Evolutionary conservation across 1,139 yeast species (phyloP).

Genomic region (Magnusiomyces clavatus): DNA sequence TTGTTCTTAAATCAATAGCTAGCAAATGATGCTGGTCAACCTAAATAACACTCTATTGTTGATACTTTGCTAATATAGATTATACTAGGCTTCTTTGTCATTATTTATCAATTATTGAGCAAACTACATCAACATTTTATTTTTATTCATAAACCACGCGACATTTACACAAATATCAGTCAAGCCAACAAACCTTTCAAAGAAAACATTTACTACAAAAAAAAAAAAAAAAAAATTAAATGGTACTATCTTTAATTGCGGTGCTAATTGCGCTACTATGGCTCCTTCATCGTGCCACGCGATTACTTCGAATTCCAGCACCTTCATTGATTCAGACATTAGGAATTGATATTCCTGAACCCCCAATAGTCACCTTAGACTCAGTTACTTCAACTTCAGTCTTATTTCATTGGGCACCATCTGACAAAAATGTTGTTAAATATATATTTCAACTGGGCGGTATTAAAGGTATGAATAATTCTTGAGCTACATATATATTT

Average conservation of each 20-base stretch:
- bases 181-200: no score
- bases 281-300: conserved; percentile 42
- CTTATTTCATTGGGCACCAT: conserved; percentile 50
- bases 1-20: no score
- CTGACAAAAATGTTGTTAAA: conserved; percentile 33
- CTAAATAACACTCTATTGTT: no score
- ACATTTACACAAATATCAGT: no score
- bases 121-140: no score
- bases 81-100: no score
- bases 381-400: conserved; percentile 43
- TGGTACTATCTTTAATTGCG: conserved; percentile 16
- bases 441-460: conserved; percentile 45
- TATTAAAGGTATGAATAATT: conserved; percentile 27
- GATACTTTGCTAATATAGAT: no score
- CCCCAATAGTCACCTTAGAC: conserved; percentile 51
- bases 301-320: conserved; percentile 42
- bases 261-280: conserved; percentile 38
- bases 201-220: no score
- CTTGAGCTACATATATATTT: neutral
- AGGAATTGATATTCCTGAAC: conserved; percentile 49
- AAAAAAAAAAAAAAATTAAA: neutral
- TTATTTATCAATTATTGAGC: no score
- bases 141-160: no score
- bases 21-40: no score
- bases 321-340: conserved; percentile 42